Evolutionary conservation across 805 yeast species (phyloP).

Genomic region (Pichia eremophila): DNA sequence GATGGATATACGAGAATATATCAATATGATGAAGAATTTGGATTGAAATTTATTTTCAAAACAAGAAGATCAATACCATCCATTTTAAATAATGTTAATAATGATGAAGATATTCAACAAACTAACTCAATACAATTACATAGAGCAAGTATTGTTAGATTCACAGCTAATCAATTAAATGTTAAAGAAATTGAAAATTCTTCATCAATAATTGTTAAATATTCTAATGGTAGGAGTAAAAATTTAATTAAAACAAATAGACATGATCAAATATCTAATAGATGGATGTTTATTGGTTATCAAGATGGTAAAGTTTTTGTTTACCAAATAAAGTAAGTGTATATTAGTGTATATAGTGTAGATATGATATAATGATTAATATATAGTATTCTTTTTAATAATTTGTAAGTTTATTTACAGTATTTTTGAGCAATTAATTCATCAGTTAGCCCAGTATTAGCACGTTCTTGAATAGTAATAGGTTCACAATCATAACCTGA

Average conservation of each 20-base stretch:
- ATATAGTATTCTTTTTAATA: background rate
- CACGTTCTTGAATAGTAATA: constrained; percentile 20
- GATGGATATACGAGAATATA: constrained; percentile 36
- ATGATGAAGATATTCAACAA: constrained; percentile 6
- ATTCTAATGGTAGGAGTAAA: constrained; percentile 25
- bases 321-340: constrained; percentile 6
- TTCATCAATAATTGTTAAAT: constrained; percentile 2
- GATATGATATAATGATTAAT: too few species aligned
- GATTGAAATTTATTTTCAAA: constrained; percentile 19
- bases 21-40: constrained; percentile 10
- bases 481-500: constrained; percentile 17
- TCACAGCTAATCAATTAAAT: constrained; percentile 16
- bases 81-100: constrained; percentile 9
- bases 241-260: constrained; percentile 24
- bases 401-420: background rate
- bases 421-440: constrained; percentile 14
- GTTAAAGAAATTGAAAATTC: constrained; percentile 2
- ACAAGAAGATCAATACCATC: constrained; percentile 20
- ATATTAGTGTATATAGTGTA: background rate
- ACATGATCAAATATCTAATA: constrained; percentile 15
- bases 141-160: constrained; percentile 14
- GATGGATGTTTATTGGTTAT: constrained; percentile 25
- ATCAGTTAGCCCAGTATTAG: constrained; percentile 17
- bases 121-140: constrained; percentile 11
- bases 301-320: constrained; percentile 26